Conservation (phyloP, 1,284 basidiomycete genomes). For the Irpex sp. region DNA sequence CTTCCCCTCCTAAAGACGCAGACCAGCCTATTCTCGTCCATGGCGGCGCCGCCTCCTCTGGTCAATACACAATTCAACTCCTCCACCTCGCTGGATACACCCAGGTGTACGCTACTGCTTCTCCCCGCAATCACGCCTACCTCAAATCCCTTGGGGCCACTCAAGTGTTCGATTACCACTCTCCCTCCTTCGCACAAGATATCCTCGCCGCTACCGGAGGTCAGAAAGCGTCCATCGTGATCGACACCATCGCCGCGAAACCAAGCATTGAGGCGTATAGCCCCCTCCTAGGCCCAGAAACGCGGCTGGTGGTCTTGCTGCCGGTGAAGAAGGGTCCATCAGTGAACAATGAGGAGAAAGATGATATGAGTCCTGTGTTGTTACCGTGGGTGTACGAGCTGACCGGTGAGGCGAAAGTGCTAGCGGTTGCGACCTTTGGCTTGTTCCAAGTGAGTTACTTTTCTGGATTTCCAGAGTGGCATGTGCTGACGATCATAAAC, state of each 20-base stretch:
- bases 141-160: constrained; percentile 47
- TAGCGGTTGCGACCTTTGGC: neutral
- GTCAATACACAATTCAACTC: constrained; percentile 52
- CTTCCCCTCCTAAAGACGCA: constrained; percentile 27
- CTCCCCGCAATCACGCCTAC: constrained; percentile 41
- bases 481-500: too few species aligned
- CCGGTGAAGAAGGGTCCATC: constrained; percentile 38
- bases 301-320: constrained; percentile 41
- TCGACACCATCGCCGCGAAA: constrained; percentile 42
- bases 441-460: neutral
- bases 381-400: neutral
- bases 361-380: constrained; percentile 1
- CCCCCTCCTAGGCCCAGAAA: constrained; percentile 33
- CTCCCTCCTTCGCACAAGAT: constrained; percentile 35
- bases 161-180: constrained; percentile 48
- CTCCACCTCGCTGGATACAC: constrained; percentile 49
- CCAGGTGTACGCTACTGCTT: constrained; percentile 49
- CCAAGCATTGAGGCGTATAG: constrained; percentile 32
- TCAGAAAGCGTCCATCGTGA: constrained; percentile 33
- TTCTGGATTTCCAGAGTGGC: too few species aligned
- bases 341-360: neutral
- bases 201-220: constrained; percentile 35
- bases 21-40: constrained; percentile 46
- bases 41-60: constrained; percentile 54
- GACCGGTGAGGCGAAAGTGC: neutral